These are phyloP conservation scores for Xylona heveae DNA, from an alignment of 495 filamentous ascomycete species.

Conservation along the genomic window DNA sequence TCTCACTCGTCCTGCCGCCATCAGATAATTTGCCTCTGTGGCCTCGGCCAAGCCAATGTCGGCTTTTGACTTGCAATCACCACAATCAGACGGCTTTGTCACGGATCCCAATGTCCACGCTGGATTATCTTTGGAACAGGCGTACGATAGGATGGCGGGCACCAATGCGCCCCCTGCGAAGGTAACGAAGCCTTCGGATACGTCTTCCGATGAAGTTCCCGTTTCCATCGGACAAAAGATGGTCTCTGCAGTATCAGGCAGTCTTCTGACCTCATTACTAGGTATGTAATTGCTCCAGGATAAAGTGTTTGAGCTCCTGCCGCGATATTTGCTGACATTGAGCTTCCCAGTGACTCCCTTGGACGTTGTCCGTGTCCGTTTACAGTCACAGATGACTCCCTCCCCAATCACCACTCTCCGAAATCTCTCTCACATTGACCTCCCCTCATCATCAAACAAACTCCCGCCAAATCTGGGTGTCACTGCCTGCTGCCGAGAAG, in stretches of 20 bases:
- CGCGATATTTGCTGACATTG: too few species aligned
- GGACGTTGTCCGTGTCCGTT: conserved; percentile 85
- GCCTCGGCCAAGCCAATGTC: too few species aligned
- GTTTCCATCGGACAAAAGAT: conserved; percentile 75
- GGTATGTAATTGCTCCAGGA: too few species aligned
- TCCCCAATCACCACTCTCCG: conserved; percentile 16
- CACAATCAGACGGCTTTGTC: too few species aligned
- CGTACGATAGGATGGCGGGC: too few species aligned
- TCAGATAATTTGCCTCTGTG: too few species aligned
- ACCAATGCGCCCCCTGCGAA: too few species aligned
- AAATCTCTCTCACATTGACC: conserved; percentile 10
- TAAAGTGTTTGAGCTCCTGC: too few species aligned
- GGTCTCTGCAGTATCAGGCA: conserved; percentile 80
- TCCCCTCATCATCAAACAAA: conserved; percentile 36
- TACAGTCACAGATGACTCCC: conserved; percentile 54
- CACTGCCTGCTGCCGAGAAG: conserved; percentile 87
- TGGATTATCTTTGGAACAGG: too few species aligned
- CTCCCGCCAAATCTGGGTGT: conserved; percentile 65
- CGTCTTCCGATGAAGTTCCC: too few species aligned
- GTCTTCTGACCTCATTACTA: conserved; percentile 69
- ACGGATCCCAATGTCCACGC: conserved; percentile 13
- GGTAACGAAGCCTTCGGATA: conserved; percentile 18
- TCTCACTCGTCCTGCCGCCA: too few species aligned
- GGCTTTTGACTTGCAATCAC: too few species aligned
- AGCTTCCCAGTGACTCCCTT: conserved; percentile 71